Evolutionary conservation across 306 rosid genomes (phyloP).

Genomic region (Gleditsia sinensis): DNA sequence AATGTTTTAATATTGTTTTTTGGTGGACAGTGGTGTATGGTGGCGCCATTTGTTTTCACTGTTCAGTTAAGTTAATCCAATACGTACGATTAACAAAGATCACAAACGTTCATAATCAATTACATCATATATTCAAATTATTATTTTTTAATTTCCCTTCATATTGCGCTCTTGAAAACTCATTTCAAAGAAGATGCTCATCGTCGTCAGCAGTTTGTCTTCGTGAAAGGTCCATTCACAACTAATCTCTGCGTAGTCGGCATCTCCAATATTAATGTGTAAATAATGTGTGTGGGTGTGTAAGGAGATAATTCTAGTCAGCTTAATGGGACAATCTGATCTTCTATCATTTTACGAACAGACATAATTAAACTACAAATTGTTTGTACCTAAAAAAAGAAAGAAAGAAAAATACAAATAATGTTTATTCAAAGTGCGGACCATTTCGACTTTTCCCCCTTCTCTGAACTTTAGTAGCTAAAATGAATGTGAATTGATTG

Average conservation of each 20-base stretch:
- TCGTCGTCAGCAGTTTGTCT: neutral
- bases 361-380: neutral
- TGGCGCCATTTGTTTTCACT: neutral
- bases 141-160: neutral
- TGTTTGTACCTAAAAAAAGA: neutral
- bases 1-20: neutral
- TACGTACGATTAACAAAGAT: neutral
- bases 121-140: neutral
- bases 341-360: neutral
- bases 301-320: neutral
- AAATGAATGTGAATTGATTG: neutral
- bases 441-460: neutral
- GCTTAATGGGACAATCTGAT: neutral
- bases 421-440: neutral
- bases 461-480: neutral
- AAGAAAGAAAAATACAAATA: neutral
- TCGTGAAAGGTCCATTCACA: neutral
- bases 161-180: neutral
- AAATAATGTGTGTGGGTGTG: too few species aligned
- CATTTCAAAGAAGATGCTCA: neutral
- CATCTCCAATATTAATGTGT: neutral
- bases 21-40: neutral
- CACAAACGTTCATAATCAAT: neutral
- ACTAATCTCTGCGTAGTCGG: neutral
- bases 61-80: neutral